A percentile compares a stretch with the other conserved stretches of the same genome.
Evolutionary conservation across 75 land plant genomes (phyloP).

Genomic region (Picea glauca): DNA sequence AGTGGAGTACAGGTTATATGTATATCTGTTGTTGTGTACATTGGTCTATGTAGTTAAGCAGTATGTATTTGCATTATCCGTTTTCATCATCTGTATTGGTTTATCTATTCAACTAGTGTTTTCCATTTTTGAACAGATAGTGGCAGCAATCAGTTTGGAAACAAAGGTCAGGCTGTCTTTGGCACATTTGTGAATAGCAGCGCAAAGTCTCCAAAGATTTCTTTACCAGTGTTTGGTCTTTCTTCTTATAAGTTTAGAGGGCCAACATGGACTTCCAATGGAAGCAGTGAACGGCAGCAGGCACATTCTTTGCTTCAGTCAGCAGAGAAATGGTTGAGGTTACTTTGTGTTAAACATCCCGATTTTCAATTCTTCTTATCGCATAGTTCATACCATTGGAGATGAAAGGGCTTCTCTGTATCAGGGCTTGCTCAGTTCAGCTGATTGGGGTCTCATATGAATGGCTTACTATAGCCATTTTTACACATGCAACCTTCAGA

Average conservation of each 20-base stretch:
- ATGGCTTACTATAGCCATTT: constrained; percentile 1
- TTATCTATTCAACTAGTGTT: not conserved
- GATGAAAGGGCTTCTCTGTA: constrained; percentile 8
- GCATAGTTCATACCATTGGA: constrained; percentile 7
- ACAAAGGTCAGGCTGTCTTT: not conserved
- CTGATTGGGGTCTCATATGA: not conserved
- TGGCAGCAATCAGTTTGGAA: constrained; percentile 2
- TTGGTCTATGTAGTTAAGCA: not conserved
- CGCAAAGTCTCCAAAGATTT: constrained; percentile 24
- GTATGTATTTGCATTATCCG: not conserved
- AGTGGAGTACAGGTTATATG: not conserved
- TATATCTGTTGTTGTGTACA: not conserved
- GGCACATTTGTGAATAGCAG: constrained; percentile 3
- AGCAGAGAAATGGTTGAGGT: constrained; percentile 68
- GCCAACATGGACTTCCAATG: constrained; percentile 54
- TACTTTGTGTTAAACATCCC: constrained; percentile 58
- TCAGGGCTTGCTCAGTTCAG: not conserved
- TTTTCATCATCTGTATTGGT: not conserved
- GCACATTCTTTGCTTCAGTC: constrained; percentile 45
- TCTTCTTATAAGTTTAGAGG: constrained; percentile 74
- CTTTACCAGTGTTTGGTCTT: constrained; percentile 68
- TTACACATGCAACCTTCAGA: constrained; percentile 8
- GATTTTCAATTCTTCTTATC: constrained; percentile 68
- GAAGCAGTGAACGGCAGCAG: constrained; percentile 34
- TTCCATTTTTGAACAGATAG: constrained; percentile 4